Percentiles rank a stretch among this genome's conserved stretches.
phyloP scores from a whole-genome alignment of 2,329 filamentous ascomycete species.

The Epicoccum nigrum region DNA sequence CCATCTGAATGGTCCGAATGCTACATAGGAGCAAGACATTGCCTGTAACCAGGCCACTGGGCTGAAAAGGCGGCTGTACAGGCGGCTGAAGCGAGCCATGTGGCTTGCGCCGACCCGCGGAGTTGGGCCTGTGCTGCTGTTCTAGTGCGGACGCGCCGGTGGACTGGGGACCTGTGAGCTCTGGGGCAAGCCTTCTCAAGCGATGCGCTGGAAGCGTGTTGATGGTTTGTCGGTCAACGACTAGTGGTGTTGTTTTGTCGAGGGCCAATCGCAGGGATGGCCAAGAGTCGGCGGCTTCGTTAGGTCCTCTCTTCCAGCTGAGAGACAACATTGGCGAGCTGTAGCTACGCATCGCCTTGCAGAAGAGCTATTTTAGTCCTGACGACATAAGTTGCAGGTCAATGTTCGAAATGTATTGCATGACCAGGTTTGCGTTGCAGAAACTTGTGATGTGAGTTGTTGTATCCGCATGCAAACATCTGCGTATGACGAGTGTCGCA shows the following conservation, averaged over 20 bases:
- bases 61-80: slow-evolving; percentile 9
- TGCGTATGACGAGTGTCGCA: not conserved
- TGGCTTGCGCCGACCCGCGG: slow-evolving; percentile 7
- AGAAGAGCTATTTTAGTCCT: slow-evolving; percentile 1
- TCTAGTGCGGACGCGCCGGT: slow-evolving; percentile 7
- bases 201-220: slow-evolving; percentile 3
- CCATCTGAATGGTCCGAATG: slow-evolving; percentile 6
- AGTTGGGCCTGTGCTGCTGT: slow-evolving; percentile 5
- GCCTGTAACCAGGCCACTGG: slow-evolving; percentile 11
- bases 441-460: not conserved
- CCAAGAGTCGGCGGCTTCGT: not conserved
- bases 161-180: not conserved
- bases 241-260: not conserved
- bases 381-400: not conserved
- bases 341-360: not conserved
- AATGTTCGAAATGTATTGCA: not conserved
- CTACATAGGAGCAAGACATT: not conserved
- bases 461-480: not conserved
- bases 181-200: not conserved
- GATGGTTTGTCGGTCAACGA: slow-evolving; percentile 2
- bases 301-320: slow-evolving; percentile 8
- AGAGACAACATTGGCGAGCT: not conserved
- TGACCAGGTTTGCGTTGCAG: not conserved
- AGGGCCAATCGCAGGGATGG: not conserved
- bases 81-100: slow-evolving; percentile 17